Evolutionary conservation across 495 filamentous ascomycete species (phyloP), one percentile per base, ranked within the genome.

Genomic region (Aspergillus panamensis): DNA sequence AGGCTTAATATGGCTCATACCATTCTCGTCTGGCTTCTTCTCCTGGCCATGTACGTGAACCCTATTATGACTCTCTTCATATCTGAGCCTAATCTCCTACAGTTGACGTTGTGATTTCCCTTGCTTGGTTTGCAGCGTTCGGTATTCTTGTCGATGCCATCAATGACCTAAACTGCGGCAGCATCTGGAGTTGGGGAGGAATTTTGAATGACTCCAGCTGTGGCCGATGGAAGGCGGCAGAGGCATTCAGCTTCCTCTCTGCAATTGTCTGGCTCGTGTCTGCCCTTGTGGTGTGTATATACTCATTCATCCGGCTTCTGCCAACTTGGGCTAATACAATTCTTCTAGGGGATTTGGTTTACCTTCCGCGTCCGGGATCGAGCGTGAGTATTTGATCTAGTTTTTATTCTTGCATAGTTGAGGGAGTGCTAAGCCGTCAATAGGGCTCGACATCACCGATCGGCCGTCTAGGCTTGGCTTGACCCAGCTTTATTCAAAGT

Each of bases 211-310:
- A 70, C 49, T 53, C 63, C 4, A 66, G 70, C 8, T 90, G 86
- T 64, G 68, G 76, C 35, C 75, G 82, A 53, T 87, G 82, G 84
- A 89, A 86, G 70, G 82, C 86, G 13, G 77, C 79, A 35, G 77
- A 87, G 60, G 87, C 85, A 1, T 88, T 89, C 69, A 73, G 75
- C 58, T 89, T 88, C 68, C 61, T 89, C 52, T 82, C 82, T n/a
- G 85, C 84, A 33, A 78, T 84, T 58, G 73, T 82, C 65, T 89
- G 85, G 85, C 80, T 88, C 30, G 80, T 76, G 12, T 85, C 81
- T 48, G 78, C 75, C 19, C 64, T 87, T 30, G 54, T 87, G 51
- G 75, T 78, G 60, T 31, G 75, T 74, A 50, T 21, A 31, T 31
- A 9, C 3, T 1, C 30, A 9, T 6, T 12, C 10, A 13, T 5